Conservation (phyloP, 768 basidiomycete genomes). For the Leccinum ochraceum region DNA sequence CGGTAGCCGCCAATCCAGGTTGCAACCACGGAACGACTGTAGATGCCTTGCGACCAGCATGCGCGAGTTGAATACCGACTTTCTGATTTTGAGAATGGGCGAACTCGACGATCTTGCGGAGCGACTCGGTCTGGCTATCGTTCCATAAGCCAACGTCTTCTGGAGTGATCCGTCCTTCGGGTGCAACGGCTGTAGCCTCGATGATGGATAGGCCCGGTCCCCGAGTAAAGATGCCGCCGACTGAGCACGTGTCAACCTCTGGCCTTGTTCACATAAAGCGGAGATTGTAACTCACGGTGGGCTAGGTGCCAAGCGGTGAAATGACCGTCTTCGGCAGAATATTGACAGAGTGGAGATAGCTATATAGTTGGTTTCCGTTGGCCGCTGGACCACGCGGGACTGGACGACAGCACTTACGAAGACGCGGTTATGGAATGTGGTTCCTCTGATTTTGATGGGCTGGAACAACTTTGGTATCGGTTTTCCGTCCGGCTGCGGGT, state of each 20-base stretch:
- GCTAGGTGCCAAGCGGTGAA: constrained; percentile 58
- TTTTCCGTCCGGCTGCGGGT: constrained; percentile 42
- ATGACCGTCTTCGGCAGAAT: constrained; percentile 55
- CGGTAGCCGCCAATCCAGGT: constrained; percentile 34
- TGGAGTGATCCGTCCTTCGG: constrained; percentile 66
- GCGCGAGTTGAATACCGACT: constrained; percentile 73
- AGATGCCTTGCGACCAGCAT: constrained; percentile 77
- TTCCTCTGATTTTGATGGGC: constrained; percentile 54
- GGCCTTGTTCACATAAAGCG: background rate
- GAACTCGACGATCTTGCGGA: constrained; percentile 61
- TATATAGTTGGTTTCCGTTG: constrained; percentile 11
- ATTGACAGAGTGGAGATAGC: constrained; percentile 62
- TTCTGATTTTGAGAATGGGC: constrained; percentile 72
- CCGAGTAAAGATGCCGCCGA: constrained; percentile 44
- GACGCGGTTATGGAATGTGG: constrained; percentile 56
- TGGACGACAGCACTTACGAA: constrained; percentile 38
- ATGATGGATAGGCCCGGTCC: constrained; percentile 58
- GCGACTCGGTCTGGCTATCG: constrained; percentile 51
- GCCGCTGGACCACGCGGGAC: background rate
- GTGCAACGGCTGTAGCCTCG: constrained; percentile 66
- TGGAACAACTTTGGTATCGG: constrained; percentile 50
- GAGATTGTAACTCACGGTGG: constrained; percentile 33
- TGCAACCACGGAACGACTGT: constrained; percentile 62
- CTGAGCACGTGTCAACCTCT: constrained; percentile 27
- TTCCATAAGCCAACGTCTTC: constrained; percentile 66